Conservation (phyloP, 805 yeast genomes). For the Kuraishia floccosa region DNA sequence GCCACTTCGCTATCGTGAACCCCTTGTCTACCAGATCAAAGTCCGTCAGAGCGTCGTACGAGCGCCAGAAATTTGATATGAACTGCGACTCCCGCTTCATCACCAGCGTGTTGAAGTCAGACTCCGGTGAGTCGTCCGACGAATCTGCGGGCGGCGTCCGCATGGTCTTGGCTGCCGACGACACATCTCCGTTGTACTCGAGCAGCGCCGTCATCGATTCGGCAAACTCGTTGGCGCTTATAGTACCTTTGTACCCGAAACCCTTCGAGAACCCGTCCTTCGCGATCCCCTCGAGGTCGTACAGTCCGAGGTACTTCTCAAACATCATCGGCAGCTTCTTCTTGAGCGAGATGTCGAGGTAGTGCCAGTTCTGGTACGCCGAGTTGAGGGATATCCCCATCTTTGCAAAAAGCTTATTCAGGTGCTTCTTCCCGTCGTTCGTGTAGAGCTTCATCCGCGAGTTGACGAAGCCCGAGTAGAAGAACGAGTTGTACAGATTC, state of each 20-base stretch:
- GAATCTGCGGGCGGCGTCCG: conserved; percentile 4
- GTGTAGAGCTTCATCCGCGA: conserved; percentile 84
- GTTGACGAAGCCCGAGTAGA: conserved; percentile 84
- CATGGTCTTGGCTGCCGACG: conserved; percentile 5
- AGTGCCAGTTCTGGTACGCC: conserved; percentile 90
- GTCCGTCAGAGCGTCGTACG: conserved; percentile 41
- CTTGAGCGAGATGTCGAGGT: conserved; percentile 74
- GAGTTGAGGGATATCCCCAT: conserved; percentile 89
- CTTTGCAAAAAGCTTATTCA: conserved; percentile 87
- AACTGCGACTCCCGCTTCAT: conserved; percentile 19
- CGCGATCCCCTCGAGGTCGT: conserved; percentile 74
- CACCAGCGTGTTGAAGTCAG: conserved; percentile 14
- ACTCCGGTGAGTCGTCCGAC: conserved; percentile 13
- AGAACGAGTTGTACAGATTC: conserved; percentile 84
- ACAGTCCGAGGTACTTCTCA: conserved; percentile 55
- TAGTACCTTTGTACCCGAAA: conserved; percentile 78
- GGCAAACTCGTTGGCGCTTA: conserved; percentile 88
- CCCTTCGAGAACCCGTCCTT: conserved; percentile 81
- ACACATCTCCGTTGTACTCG: conserved; percentile 45
- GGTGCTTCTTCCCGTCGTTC: conserved; percentile 76
- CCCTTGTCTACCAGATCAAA: conserved; percentile 56
- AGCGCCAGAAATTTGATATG: conserved; percentile 38
- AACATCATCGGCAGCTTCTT: conserved; percentile 61
- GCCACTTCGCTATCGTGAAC: conserved; percentile 67
- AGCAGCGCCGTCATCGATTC: conserved; percentile 80